Conservation (phyloP, 192 early-diverging fungal genomes). For the Spizellomyces sp. region DNA sequence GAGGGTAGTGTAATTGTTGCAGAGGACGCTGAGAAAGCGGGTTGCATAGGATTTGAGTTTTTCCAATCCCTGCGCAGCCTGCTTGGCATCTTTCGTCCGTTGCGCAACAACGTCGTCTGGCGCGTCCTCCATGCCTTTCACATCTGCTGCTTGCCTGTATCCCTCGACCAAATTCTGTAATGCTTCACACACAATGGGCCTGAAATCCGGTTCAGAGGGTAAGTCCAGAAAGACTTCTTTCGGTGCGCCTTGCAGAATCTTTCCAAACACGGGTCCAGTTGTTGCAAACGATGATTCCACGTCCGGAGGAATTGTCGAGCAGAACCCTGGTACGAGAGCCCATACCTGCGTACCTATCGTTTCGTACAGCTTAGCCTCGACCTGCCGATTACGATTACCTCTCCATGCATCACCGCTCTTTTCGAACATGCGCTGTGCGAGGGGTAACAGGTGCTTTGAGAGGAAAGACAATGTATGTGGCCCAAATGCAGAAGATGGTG, state of each 20-base stretch:
- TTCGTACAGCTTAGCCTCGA: slow-evolving; percentile 82
- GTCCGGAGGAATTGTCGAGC: slow-evolving; percentile 77
- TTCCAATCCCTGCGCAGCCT: slow-evolving; percentile 22
- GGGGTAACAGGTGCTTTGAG: slow-evolving; percentile 68
- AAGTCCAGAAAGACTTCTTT: slow-evolving; percentile 38
- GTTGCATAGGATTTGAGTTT: slow-evolving; percentile 37
- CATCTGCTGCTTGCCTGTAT: slow-evolving; percentile 27
- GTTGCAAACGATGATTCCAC: slow-evolving; percentile 41
- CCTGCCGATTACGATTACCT: slow-evolving; percentile 56
- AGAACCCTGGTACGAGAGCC: slow-evolving; percentile 83
- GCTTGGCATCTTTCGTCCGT: slow-evolving; percentile 1
- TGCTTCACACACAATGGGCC: slow-evolving; percentile 76
- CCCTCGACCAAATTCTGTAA: slow-evolving; percentile 55
- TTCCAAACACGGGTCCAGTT: slow-evolving; percentile 74
- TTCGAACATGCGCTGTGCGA: slow-evolving; percentile 71
- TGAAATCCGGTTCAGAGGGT: slow-evolving; percentile 67
- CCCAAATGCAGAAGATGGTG: slow-evolving; percentile 31
- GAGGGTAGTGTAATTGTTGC: slow-evolving; percentile 54
- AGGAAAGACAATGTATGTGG: slow-evolving; percentile 68
- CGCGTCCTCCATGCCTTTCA: slow-evolving; percentile 21
- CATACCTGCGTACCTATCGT: slow-evolving; percentile 89
- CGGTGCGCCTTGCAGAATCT: slow-evolving; percentile 57
- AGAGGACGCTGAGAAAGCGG: slow-evolving; percentile 50
- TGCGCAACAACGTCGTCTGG: slow-evolving; percentile 6
- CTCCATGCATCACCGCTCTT: slow-evolving; percentile 61